Evolutionary conservation across 768 basidiomycete species (phyloP), one percentile per base, ranked within the genome.

Genomic region (Xerocomellus amylosporus): DNA sequence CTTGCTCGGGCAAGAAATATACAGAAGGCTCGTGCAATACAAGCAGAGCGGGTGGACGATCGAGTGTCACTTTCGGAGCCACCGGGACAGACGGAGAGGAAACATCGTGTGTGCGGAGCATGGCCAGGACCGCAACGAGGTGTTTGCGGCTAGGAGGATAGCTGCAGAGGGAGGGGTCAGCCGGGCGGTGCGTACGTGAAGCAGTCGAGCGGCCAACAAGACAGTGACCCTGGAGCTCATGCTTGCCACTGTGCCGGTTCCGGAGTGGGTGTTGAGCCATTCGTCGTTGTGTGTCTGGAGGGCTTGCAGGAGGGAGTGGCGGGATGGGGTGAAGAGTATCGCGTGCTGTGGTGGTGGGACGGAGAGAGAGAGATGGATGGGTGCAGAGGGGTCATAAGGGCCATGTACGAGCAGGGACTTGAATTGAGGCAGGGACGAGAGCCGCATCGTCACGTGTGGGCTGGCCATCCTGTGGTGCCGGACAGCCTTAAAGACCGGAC

Each of bases 81-180:
- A 71, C 52, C 14, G 65, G 56, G 31, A 59, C 50, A 17, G 64
- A 44, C 9, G 61, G 24, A 24, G 63, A 48, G 26, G 64, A 64
- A 15, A 40, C 41, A 12, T 70, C 55, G 30, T 70, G 64, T 13
- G 58, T 67, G 53, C 74, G 74, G 40, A 86, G 73, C 66, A 76
- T 72, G 14, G 83, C 77, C 34, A 88, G 67, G 8, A 85, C 58
- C 22, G 80, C 68, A 17, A 75, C 70, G 19, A 87, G 68, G 64
- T 88, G 85, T 14, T 78, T 73, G 10, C 81, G 77, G 10, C 80
- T 80, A 19, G 82, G 79, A 2, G 87, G 84, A 66, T 88, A 89
- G 58, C 87, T 89, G 63, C 12, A 50, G 41, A 42, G 22, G 36
- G 50, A 58, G 51, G 36, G 48, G 48, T 63, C 49, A 59, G 30